Evolutionary conservation across 2,329 filamentous ascomycete genomes (phyloP).

Genomic region (Fonsecaea nubica): DNA sequence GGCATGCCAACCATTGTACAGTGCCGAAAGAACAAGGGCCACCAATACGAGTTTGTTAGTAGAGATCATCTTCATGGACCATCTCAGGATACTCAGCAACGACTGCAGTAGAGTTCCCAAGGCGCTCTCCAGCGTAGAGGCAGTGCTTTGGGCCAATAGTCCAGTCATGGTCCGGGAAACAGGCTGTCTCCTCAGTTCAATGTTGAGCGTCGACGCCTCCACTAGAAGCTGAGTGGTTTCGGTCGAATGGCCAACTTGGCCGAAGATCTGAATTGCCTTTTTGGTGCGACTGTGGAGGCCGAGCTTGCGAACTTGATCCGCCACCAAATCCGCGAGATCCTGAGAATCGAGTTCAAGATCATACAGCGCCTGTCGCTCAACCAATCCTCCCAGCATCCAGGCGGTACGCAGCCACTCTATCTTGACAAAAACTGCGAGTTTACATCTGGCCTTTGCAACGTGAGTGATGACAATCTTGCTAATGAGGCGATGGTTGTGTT

Average conservation of each 20-base stretch:
- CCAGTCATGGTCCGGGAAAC: constrained; percentile 65
- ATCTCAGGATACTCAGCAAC: constrained; percentile 70
- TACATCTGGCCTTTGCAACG: constrained; percentile 87
- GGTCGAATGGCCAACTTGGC: constrained; percentile 55
- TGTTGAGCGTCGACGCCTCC: constrained; percentile 56
- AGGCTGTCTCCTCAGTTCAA: constrained; percentile 53
- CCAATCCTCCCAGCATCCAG: constrained; percentile 49
- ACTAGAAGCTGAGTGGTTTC: constrained; percentile 56
- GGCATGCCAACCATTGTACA: constrained; percentile 77
- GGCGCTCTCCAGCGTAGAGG: constrained; percentile 77
- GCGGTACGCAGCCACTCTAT: constrained; percentile 83
- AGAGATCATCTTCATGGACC: constrained; percentile 70
- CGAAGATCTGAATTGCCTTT: constrained; percentile 57
- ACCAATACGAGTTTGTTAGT: constrained; percentile 77
- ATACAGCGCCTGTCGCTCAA: constrained; percentile 72
- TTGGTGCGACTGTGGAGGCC: constrained; percentile 56
- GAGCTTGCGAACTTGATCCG: constrained; percentile 56
- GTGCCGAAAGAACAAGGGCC: constrained; percentile 70
- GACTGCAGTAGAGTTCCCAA: constrained; percentile 79
- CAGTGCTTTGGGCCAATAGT: constrained; percentile 73
- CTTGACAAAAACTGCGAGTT: constrained; percentile 83
- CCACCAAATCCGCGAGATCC: constrained; percentile 58
- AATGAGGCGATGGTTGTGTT: constrained; percentile 77
- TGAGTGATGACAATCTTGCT: constrained; percentile 95
- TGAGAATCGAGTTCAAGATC: constrained; percentile 63